Base-by-base conservation (phyloP, 2,329 filamentous ascomycete species). In the Cordyceps militaris region DNA sequence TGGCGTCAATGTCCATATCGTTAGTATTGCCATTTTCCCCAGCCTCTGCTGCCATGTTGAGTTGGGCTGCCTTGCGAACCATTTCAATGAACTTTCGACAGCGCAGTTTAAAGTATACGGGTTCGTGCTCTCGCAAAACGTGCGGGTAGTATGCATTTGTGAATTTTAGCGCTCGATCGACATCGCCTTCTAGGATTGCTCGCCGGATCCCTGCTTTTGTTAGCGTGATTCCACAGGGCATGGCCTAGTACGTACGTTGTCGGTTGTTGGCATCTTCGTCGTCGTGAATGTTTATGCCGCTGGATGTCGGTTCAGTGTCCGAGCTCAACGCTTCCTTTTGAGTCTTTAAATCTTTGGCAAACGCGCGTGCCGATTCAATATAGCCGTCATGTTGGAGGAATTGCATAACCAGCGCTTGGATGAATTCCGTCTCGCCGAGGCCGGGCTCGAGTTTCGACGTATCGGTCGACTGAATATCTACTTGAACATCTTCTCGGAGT, bases 31-130 rank as follows among this genome's bases (percentile, higher is more conserved):
- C 70, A 61, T 79, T 68, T 3, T 49, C 32, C 69, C 64, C 70
- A 62, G 69, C 64, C 9, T 78, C 75, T 36, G 74, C 71, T 8
- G 73, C 72, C 36, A 78, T 74, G 65, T 79, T 79, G 19, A 88
- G 71, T 63, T 92, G 87, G 2, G 86, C 85, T 36, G 85, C 86
- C 59, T 81, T 82, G 42, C 88, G 83, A 65, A 96, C 91, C 87
- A 99, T 93, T 71, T 99, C 94, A 60, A 97, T 87, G 70, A 97
- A 97, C 69, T 94, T 95, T 60, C 91, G 85, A 68, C 92, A 97
- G 63, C 87, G 84, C 50, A 99, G 77, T 59, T 86, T 88, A 73
- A 99, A 97, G 68, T 92, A 86, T 16, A 97, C 91, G 56, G 91
- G 84, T 56, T 89, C 84, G 66, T 96, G 91, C 23, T 89, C 82